These are phyloP conservation scores for Mycosarcoma maydis DNA, from an alignment of 1,284 basidiomycete species.

Conservation along the genomic window DNA sequence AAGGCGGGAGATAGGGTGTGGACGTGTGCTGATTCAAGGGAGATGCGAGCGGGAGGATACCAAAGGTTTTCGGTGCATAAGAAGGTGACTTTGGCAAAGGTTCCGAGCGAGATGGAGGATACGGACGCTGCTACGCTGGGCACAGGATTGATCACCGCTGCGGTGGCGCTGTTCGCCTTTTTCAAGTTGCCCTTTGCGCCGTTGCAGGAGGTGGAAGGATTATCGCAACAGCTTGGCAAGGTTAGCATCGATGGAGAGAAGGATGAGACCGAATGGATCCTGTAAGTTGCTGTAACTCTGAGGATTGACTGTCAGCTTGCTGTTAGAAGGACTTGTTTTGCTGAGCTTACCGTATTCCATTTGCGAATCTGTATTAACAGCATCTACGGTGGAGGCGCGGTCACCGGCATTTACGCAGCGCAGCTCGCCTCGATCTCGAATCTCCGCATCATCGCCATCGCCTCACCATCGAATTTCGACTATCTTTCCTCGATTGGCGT, in stretches of 20 bases:
- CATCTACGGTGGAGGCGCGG: constrained; percentile 57
- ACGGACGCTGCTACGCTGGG: constrained; percentile 57
- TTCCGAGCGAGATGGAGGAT: constrained; percentile 32
- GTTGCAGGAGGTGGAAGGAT: not conserved
- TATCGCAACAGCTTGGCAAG: not conserved
- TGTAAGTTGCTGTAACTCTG: constrained; percentile 21
- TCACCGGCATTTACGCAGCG: constrained; percentile 57
- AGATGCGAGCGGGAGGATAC: constrained; percentile 52
- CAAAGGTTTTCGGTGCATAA: constrained; percentile 47
- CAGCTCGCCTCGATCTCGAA: constrained; percentile 49
- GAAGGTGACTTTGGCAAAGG: constrained; percentile 35
- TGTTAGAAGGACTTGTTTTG: not conserved
- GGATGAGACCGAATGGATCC: constrained; percentile 28
- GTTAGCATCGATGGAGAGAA: not conserved
- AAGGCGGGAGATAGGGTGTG: constrained; percentile 69
- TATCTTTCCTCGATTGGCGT: constrained; percentile 47
- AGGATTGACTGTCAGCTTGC: too few species aligned
- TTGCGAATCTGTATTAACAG: not conserved
- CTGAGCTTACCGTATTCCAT: not conserved
- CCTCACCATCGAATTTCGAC: constrained; percentile 50
- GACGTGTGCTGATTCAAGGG: constrained; percentile 59
- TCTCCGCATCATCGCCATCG: constrained; percentile 42
- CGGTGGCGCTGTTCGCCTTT: constrained; percentile 54
- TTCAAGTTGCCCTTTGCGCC: constrained; percentile 29
- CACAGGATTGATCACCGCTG: constrained; percentile 65